These are phyloP conservation scores for Haberlea rhodopensis DNA, from an alignment of 257 asterid genomes.

Conservation along the genomic window DNA sequence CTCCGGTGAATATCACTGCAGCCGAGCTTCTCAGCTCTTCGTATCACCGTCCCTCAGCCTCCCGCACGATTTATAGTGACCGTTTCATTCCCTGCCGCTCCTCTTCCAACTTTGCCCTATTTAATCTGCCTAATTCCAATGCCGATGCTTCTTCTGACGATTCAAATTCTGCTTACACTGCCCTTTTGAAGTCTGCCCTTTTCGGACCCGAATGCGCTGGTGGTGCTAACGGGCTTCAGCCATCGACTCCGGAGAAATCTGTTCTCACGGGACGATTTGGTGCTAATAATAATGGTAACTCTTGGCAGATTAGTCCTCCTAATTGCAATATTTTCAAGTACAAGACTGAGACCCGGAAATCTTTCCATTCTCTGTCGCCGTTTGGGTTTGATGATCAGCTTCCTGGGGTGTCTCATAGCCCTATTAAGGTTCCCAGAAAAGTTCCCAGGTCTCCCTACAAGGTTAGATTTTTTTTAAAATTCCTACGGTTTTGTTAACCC, in stretches of 20 bases:
- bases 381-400: constrained; percentile 75
- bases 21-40: constrained; percentile 33
- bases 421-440: constrained; percentile 78
- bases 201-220: constrained; percentile 61
- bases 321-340: constrained; percentile 76
- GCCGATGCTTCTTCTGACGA: constrained; percentile 44
- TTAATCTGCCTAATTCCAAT: constrained; percentile 55
- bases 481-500: constrained; percentile 8
- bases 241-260: constrained; percentile 64
- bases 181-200: constrained; percentile 64
- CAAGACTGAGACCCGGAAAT: constrained; percentile 69
- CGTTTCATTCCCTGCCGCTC: constrained; percentile 87
- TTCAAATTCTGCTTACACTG: constrained; percentile 58
- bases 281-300: constrained; percentile 21
- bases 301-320: constrained; percentile 44
- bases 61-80: constrained; percentile 78
- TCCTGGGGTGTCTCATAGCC: constrained; percentile 72
- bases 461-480: constrained; percentile 40
- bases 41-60: constrained; percentile 62
- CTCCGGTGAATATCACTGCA: constrained; percentile 29
- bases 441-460: constrained; percentile 83
- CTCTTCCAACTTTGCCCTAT: constrained; percentile 81
- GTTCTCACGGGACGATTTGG: constrained; percentile 31
- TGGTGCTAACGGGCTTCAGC: constrained; percentile 39
- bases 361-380: constrained; percentile 67